Evolutionary conservation across 306 rosid genomes (phyloP).

Genomic region (Ziziphus jujuba): DNA sequence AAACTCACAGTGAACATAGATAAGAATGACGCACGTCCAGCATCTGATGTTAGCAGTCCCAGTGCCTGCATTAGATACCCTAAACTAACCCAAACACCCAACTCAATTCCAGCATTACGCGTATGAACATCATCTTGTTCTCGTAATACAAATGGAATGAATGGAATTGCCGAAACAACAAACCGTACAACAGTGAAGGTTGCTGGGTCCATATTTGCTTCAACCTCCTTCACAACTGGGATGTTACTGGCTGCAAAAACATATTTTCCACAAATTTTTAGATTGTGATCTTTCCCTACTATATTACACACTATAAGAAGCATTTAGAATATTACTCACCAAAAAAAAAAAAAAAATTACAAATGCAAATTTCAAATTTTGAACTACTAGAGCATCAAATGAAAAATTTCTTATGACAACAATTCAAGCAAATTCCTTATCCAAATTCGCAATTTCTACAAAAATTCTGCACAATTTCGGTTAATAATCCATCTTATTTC

Average conservation of each 20-base stretch:
- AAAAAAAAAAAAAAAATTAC: no score
- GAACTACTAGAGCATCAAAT: no score
- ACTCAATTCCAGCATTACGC: conserved; percentile 72
- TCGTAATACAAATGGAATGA: conserved; percentile 57
- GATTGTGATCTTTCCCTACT: not conserved
- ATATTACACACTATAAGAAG: not conserved
- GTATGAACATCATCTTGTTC: conserved; percentile 43
- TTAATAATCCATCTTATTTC: no score
- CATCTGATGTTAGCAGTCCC: conserved; percentile 76
- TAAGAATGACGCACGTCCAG: conserved; percentile 72
- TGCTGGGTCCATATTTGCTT: conserved; percentile 64
- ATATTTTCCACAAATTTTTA: conserved; percentile 1
- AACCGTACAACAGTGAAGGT: conserved; percentile 73
- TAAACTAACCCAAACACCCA: conserved; percentile 80
- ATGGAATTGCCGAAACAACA: conserved; percentile 57
- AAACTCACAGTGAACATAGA: conserved; percentile 63
- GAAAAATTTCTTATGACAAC: no score
- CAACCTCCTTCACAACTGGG: conserved; percentile 76
- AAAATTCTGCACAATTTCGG: no score
- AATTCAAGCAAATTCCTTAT: no score
- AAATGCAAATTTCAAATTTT: no score
- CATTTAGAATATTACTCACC: not conserved
- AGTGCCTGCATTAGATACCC: conserved; percentile 81
- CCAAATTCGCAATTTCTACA: no score
- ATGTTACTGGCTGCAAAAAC: conserved; percentile 62